phyloP scores from a whole-genome alignment of 129 eudicot species.

The Helianthus annuus region DNA sequence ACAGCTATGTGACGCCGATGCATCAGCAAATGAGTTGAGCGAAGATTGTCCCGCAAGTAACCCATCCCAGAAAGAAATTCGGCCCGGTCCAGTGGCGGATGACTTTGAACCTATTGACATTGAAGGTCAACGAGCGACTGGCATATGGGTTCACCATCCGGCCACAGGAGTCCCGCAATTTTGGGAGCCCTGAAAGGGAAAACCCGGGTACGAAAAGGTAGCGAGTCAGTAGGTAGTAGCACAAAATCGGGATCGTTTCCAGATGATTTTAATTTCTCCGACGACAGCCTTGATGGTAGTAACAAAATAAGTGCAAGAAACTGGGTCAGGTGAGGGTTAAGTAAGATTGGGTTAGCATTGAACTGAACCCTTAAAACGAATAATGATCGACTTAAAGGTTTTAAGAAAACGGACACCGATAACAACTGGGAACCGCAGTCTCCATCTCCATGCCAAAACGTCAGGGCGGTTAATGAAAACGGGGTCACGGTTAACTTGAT shows the following conservation, averaged over 20 bases:
- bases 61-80: slow-evolving; percentile 26
- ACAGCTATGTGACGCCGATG: slow-evolving; percentile 38
- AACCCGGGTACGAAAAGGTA: slow-evolving; percentile 32
- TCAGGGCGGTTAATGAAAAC: slow-evolving; percentile 50
- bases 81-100: slow-evolving; percentile 43
- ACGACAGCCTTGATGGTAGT: slow-evolving; percentile 33
- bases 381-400: slow-evolving; percentile 15
- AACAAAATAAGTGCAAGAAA: slow-evolving; percentile 21
- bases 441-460: slow-evolving; percentile 59
- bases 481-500: slow-evolving; percentile 56
- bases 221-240: slow-evolving; percentile 35
- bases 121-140: slow-evolving; percentile 72
- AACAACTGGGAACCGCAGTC: slow-evolving; percentile 30
- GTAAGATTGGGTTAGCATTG: slow-evolving; percentile 37
- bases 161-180: slow-evolving; percentile 76
- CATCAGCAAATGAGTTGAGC: slow-evolving; percentile 29
- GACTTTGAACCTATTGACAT: slow-evolving; percentile 66
- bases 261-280: slow-evolving; percentile 29
- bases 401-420: slow-evolving; percentile 21
- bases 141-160: slow-evolving; percentile 90
- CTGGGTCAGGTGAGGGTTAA: slow-evolving; percentile 32
- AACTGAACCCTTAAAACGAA: slow-evolving; percentile 32
- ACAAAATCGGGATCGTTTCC: slow-evolving; percentile 22
- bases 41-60: slow-evolving; percentile 33
- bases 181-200: slow-evolving; percentile 90